Conservation (phyloP, 192 early-diverging fungal species). For the Piromyces sp. region DNA sequence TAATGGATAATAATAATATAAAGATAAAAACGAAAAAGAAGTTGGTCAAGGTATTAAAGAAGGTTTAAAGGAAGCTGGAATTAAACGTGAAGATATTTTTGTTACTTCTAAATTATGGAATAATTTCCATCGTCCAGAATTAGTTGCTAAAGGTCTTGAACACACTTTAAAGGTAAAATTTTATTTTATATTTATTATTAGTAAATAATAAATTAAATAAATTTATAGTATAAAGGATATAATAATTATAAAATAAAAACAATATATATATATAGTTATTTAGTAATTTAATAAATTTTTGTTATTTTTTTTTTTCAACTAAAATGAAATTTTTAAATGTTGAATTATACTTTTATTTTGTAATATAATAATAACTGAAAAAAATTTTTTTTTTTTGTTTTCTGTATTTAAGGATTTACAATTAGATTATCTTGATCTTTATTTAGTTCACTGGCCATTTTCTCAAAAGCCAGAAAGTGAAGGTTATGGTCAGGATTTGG, state of each 20-base stretch:
- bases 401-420: neutral
- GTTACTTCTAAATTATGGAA: slow-evolving; percentile 58
- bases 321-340: too few relatives aligned
- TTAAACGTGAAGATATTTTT: slow-evolving; percentile 60
- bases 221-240: too few relatives aligned
- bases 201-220: too few relatives aligned
- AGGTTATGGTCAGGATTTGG: neutral
- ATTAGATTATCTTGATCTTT: neutral
- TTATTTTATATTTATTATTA: too few relatives aligned
- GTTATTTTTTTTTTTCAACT: too few relatives aligned
- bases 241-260: too few relatives aligned
- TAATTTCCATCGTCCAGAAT: slow-evolving; percentile 11
- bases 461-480: neutral
- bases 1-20: neutral
- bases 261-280: too few relatives aligned
- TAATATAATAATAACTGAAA: too few relatives aligned
- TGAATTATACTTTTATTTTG: too few relatives aligned
- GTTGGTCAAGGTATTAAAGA: slow-evolving; percentile 53
- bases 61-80: slow-evolving; percentile 9
- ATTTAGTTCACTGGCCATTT: neutral
- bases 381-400: too few relatives aligned
- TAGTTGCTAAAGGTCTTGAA: slow-evolving; percentile 34
- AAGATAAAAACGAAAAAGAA: slow-evolving; percentile 58
- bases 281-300: too few relatives aligned
- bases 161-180: slow-evolving; percentile 6